Conservation (phyloP, 768 basidiomycete species). For the Mycena olivaceomarginata region DNA sequence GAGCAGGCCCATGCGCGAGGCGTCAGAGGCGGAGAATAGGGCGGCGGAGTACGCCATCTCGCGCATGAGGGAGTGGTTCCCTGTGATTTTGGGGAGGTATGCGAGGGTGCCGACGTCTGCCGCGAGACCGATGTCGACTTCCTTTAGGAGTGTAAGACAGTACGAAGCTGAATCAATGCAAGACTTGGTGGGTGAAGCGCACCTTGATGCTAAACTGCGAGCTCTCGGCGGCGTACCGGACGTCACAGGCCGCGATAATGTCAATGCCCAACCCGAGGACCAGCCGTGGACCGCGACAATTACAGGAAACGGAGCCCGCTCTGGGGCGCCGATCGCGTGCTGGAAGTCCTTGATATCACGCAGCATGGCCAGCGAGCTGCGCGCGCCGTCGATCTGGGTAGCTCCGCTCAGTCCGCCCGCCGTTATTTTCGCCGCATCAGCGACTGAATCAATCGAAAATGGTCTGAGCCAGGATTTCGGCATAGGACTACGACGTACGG, state of each 20-base stretch:
- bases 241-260: conserved; percentile 73
- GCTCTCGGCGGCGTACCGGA: conserved; percentile 71
- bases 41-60: conserved; percentile 89
- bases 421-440: conserved; percentile 34
- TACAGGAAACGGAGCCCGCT: conserved; percentile 74
- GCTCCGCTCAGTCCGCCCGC: conserved; percentile 18
- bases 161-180: neutral
- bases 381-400: conserved; percentile 56
- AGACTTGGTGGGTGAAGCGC: neutral
- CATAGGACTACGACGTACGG: conserved; percentile 54
- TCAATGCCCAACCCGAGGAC: conserved; percentile 78
- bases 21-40: conserved; percentile 82
- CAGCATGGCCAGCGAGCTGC: conserved; percentile 59
- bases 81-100: conserved; percentile 85
- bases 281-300: conserved; percentile 75
- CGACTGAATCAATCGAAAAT: conserved; percentile 25
- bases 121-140: conserved; percentile 91
- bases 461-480: neutral
- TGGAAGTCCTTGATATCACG: conserved; percentile 69
- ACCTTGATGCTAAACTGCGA: conserved; percentile 75
- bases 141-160: conserved; percentile 62
- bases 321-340: conserved; percentile 70
- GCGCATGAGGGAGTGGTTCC: conserved; percentile 81
- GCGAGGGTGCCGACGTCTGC: conserved; percentile 93
- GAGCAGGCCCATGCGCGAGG: conserved; percentile 81